These are phyloP conservation scores for Geranium rotundifolium DNA, from an alignment of 345 rosid genomes.

Conservation along the genomic window DNA sequence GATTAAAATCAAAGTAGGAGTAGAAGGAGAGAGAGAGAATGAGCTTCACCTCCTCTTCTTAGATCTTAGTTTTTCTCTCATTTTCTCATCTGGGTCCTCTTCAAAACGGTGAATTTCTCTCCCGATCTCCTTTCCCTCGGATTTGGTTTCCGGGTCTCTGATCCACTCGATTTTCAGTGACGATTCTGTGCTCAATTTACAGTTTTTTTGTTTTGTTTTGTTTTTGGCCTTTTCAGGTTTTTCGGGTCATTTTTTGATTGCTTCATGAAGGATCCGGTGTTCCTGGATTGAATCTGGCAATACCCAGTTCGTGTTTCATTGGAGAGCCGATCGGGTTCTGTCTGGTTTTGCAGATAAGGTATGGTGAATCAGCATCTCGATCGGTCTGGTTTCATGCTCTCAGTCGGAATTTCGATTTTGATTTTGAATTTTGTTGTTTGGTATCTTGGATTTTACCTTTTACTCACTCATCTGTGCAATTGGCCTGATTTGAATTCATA, in stretches of 20 bases:
- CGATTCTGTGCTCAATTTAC: slow-evolving; percentile 5
- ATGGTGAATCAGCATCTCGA: slow-evolving; percentile 16
- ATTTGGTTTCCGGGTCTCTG: slow-evolving; percentile 13
- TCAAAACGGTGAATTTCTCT: slow-evolving; percentile 41
- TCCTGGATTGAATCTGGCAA: slow-evolving; percentile 49
- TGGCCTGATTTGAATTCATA: background rate
- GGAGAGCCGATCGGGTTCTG: slow-evolving; percentile 45
- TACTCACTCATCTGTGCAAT: background rate
- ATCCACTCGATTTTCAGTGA: slow-evolving; percentile 9
- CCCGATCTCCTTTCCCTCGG: slow-evolving; percentile 7
- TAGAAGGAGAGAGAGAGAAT: slow-evolving; percentile 13
- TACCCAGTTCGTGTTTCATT: slow-evolving; percentile 33
- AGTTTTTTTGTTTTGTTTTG: too few relatives aligned
- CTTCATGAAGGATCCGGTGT: slow-evolving; percentile 37
- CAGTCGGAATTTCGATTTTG: slow-evolving; percentile 7
- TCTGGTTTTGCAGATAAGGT: slow-evolving; percentile 33
- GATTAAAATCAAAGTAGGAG: too few relatives aligned
- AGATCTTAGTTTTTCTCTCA: slow-evolving; percentile 68
- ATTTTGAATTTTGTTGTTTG: too few relatives aligned
- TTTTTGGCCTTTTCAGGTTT: slow-evolving; percentile 17
- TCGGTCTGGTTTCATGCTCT: slow-evolving; percentile 11
- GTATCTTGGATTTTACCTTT: too few relatives aligned
- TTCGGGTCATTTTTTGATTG: slow-evolving; percentile 25
- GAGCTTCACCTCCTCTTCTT: slow-evolving; percentile 44
- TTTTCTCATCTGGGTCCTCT: slow-evolving; percentile 50